These are phyloP conservation scores for Galeopsis tetrahit DNA, from an alignment of 257 asterid species.

Conservation along the genomic window DNA sequence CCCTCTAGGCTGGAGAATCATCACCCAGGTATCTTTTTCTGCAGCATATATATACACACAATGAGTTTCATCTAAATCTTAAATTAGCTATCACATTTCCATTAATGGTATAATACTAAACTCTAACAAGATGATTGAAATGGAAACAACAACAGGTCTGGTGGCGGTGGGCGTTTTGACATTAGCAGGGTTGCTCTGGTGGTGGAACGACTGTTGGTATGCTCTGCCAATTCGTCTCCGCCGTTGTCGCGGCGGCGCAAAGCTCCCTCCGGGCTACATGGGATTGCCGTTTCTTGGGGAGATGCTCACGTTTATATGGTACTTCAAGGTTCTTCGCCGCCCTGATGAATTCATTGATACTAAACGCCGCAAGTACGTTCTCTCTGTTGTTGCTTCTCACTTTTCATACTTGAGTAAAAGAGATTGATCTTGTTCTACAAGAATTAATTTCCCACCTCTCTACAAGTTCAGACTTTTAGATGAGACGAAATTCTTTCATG, in stretches of 20 bases:
- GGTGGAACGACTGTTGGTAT: slow-evolving; percentile 62
- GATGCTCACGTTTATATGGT: slow-evolving; percentile 53
- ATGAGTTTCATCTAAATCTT: neutral
- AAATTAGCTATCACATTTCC: neutral
- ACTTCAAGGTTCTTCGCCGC: slow-evolving; percentile 50
- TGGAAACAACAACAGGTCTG: slow-evolving; percentile 34
- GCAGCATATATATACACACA: neutral
- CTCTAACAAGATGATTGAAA: slow-evolving; percentile 1
- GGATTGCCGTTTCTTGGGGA: slow-evolving; percentile 66
- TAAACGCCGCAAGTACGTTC: slow-evolving; percentile 47
- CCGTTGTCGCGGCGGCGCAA: slow-evolving; percentile 26
- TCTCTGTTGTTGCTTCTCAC: neutral
- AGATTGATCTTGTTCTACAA: neutral
- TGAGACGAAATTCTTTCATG: no score
- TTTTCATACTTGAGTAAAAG: no score
- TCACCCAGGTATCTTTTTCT: slow-evolving; percentile 6
- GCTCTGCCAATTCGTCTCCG: slow-evolving; percentile 34
- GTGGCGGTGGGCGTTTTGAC: slow-evolving; percentile 30
- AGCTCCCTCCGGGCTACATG: slow-evolving; percentile 66
- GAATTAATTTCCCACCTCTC: no score
- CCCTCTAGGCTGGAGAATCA: slow-evolving; percentile 1
- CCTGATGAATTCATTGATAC: slow-evolving; percentile 58
- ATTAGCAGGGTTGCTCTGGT: slow-evolving; percentile 36
- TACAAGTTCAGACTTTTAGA: no score
- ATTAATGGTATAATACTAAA: neutral